Conservation (phyloP, 495 filamentous ascomycete genomes). For the Hypomontagnella submonticulosa region DNA sequence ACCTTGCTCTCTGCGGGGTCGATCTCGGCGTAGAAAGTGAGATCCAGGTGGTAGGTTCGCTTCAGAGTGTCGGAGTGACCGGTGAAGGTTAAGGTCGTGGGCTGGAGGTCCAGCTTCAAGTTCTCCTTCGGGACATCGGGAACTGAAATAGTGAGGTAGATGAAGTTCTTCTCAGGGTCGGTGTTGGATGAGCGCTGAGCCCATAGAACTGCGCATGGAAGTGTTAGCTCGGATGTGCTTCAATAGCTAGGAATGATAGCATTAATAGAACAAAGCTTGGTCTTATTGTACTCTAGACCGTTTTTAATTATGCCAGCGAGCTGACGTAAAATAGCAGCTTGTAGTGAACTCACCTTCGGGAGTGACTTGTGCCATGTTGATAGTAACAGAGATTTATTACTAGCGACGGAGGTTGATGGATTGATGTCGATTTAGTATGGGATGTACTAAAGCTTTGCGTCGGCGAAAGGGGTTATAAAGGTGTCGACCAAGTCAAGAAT, state of each 20-base stretch:
- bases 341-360: conserved; percentile 43
- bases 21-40: conserved; percentile 94
- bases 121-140: conserved; percentile 77
- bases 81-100: conserved; percentile 80
- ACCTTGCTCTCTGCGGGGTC: conserved; percentile 82
- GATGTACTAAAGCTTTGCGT: neutral
- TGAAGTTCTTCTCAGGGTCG: conserved; percentile 86
- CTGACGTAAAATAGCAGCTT: neutral
- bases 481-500: neutral
- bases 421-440: conserved; percentile 6
- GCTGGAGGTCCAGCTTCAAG: conserved; percentile 81
- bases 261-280: neutral
- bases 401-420: neutral
- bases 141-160: conserved; percentile 90
- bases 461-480: conserved; percentile 6
- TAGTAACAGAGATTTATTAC: neutral
- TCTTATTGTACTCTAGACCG: conserved; percentile 1
- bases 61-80: conserved; percentile 83
- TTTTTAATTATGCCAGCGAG: neutral
- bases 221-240: conserved; percentile 33
- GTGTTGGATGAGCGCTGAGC: conserved; percentile 89
- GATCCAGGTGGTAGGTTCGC: conserved; percentile 82
- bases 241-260: neutral
- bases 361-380: conserved; percentile 48
- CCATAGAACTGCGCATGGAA: conserved; percentile 79